Conservation (phyloP, 441 rosid species). For the Croton setiger region DNA sequence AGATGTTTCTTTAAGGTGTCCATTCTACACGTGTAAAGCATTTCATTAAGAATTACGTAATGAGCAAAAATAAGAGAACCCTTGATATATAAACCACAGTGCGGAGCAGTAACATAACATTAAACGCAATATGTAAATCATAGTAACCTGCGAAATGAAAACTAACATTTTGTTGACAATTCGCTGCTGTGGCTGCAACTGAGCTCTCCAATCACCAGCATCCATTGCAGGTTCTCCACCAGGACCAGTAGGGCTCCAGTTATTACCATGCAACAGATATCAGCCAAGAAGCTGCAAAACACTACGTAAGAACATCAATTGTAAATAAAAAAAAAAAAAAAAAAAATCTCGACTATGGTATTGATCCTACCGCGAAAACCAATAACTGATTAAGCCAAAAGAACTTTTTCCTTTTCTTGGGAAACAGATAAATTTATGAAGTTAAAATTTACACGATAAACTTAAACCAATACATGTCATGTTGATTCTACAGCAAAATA, state of each 20-base stretch:
- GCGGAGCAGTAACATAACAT: neutral
- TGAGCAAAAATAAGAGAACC: neutral
- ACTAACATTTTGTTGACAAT: slow-evolving; percentile 80
- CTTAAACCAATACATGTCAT: no score
- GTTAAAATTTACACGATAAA: no score
- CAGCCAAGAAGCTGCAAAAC: neutral
- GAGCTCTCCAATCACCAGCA: slow-evolving; percentile 67
- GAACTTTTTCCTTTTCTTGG: no score
- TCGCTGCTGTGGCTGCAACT: slow-evolving; percentile 59
- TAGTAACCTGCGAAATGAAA: neutral
- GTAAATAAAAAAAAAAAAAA: no score
- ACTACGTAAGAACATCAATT: neutral
- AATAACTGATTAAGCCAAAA: no score
- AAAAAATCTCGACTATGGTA: neutral
- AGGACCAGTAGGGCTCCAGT: slow-evolving; percentile 25
- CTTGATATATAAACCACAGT: neutral
- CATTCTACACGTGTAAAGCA: neutral
- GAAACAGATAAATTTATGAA: no score
- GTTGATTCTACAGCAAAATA: no score
- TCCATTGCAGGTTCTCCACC: slow-evolving; percentile 51
- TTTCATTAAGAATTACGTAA: slow-evolving; percentile 4
- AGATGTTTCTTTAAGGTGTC: no score
- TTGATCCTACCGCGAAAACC: neutral
- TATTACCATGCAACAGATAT: slow-evolving; percentile 22
- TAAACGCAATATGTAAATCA: neutral